Evolutionary conservation across 371 early-diverging fungal species (phyloP).

Genomic region (Entomophthora muscae): DNA sequence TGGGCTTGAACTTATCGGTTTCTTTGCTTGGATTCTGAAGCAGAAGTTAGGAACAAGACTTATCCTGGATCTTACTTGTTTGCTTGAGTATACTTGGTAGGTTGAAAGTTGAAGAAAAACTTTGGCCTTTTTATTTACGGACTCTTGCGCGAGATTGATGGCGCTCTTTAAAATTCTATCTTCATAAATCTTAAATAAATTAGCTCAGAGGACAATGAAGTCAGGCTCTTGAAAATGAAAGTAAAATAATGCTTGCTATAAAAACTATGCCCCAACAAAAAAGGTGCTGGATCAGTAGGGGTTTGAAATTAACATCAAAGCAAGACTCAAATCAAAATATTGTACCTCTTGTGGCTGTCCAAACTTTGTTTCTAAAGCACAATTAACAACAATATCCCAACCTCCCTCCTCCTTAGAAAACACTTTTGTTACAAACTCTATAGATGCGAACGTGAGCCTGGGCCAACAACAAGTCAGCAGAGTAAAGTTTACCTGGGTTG

Average conservation of each 20-base stretch:
- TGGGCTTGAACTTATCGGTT: neutral
- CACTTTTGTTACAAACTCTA: neutral
- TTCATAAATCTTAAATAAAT: neutral
- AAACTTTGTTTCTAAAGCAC: neutral
- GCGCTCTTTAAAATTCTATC: neutral
- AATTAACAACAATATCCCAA: conserved; percentile 7
- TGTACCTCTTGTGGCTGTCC: conserved; percentile 5
- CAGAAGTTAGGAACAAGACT: neutral
- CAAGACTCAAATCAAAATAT: too few relatives aligned
- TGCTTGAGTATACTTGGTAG: neutral
- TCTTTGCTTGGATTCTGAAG: neutral
- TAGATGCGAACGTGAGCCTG: neutral
- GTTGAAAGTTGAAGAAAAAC: neutral
- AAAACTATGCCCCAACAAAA: too few relatives aligned
- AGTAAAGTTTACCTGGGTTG: neutral
- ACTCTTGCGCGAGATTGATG: neutral
- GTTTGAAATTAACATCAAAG: too few relatives aligned
- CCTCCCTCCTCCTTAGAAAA: neutral
- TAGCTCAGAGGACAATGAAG: neutral
- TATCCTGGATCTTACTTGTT: neutral
- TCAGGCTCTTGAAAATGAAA: too few relatives aligned
- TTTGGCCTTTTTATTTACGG: neutral
- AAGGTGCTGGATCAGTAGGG: too few relatives aligned
- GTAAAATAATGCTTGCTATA: too few relatives aligned
- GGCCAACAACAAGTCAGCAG: too few relatives aligned